Evolutionary conservation across 331 rosid genomes (phyloP), one percentile per base, ranked within the genome.

Genomic region (Acacia concinna): DNA sequence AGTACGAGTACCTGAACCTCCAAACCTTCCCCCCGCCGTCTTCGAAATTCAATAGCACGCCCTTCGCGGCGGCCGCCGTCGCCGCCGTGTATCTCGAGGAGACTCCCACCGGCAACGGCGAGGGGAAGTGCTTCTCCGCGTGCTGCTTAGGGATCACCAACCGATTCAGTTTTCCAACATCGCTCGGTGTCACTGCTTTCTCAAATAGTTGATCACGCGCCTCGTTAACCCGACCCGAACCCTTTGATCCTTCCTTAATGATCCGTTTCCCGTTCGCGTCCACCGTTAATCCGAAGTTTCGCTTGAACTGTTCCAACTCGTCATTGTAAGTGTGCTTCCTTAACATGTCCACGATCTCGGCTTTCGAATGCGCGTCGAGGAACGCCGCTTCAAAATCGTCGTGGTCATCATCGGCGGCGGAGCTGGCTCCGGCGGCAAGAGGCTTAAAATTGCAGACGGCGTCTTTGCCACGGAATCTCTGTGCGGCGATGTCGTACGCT

Each of bases 271-370:
- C 90, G 46, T 80, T 77, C 4, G 43, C 18, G 60, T 81, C 82
- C 72, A 65, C 27, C 64, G 64, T 7, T 0, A 83, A 79, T 2
- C 93, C 88, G 62, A n/a, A 77, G 83, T 84, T 84, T 13, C 90
- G 89, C 86, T 89, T 91, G 86, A 96, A 93, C 82, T 96, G 99
- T 51, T 87, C 86, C 7, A 96, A 85, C 78, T 96, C 98, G 82
- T 96, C 98, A 65, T 84, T 75, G 92, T 96, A 96, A 0, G 99
- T 96, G 81, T 96, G 99, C 23, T 96, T 96, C 11, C 99, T 64
- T 12, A 96, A 74, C 99, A 96, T 96, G 92, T 96, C 99, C 30
- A 96, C 99, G 75, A 96, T 91, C 85, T 96, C 99, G 2, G 92
- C 84, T 35, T 96, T 96, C 41, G 98, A 96, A 81, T 90, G 99